Conservation (phyloP, 1,284 basidiomycete genomes). For the Sutorius eximius region DNA sequence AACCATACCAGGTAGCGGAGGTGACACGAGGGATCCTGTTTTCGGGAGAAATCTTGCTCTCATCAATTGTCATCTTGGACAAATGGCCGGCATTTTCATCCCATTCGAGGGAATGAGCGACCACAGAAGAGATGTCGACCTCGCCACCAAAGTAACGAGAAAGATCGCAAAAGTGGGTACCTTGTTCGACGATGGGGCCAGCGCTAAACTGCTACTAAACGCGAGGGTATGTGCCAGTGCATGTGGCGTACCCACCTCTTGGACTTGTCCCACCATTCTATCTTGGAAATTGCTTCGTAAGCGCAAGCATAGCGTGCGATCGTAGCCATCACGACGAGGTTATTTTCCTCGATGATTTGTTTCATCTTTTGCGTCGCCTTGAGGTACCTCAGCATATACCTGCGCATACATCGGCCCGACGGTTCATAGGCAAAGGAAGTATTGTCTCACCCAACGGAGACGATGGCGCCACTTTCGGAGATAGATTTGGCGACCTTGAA, state of each 20-base stretch:
- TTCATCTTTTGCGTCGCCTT: conserved; percentile 98
- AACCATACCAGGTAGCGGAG: conserved; percentile 67
- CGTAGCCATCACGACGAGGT: conserved; percentile 96
- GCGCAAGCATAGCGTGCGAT: conserved; percentile 95
- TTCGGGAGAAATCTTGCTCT: conserved; percentile 72
- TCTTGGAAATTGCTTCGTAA: conserved; percentile 87
- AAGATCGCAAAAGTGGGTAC: conserved; percentile 88
- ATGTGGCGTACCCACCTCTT: conserved; percentile 62
- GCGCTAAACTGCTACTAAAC: conserved; percentile 45
- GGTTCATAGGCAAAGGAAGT: conserved; percentile 1
- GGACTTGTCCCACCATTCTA: conserved; percentile 98
- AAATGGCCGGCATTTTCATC: conserved; percentile 88
- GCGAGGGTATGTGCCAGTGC: not conserved
- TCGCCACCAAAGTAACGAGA: conserved; percentile 99
- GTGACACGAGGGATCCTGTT: conserved; percentile 83
- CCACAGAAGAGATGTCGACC: conserved; percentile 84
- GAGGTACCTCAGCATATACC: conserved; percentile 91
- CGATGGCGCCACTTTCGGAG: conserved; percentile 69
- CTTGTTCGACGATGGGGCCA: conserved; percentile 96
- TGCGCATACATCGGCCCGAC: conserved; percentile 29
- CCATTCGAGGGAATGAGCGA: conserved; percentile 88
- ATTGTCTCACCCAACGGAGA: conserved; percentile 78
- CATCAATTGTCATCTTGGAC: conserved; percentile 79
- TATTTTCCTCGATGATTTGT: conserved; percentile 91
- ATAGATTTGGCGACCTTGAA: conserved; percentile 71